phyloP scores from a whole-genome alignment of 2,329 filamentous ascomycete species.

The Alternaria ethzedia region DNA sequence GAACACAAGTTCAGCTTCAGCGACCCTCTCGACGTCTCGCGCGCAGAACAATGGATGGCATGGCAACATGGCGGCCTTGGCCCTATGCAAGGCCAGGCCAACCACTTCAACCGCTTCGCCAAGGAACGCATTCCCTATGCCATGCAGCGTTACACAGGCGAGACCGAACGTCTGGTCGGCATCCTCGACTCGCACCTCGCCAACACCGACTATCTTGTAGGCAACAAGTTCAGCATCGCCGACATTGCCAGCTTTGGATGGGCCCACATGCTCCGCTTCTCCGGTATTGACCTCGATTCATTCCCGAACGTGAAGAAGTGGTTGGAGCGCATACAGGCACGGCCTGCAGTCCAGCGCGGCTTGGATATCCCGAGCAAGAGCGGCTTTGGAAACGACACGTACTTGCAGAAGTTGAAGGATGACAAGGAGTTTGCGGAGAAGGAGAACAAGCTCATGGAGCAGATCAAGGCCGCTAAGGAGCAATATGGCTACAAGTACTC shows the following conservation, averaged over 20 bases:
- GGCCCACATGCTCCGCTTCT: slow-evolving; percentile 51
- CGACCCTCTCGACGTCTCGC: slow-evolving; percentile 55
- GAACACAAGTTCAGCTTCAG: slow-evolving; percentile 56
- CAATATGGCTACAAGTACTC: slow-evolving; percentile 56
- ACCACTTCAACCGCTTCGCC: slow-evolving; percentile 51
- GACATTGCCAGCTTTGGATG: slow-evolving; percentile 56
- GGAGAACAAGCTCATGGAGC: slow-evolving; percentile 48
- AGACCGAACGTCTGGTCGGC: slow-evolving; percentile 56
- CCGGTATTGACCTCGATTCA: slow-evolving; percentile 50
- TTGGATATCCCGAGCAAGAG: slow-evolving; percentile 46
- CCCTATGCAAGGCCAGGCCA: slow-evolving; percentile 53
- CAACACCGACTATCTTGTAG: slow-evolving; percentile 52
- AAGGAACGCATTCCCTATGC: slow-evolving; percentile 54
- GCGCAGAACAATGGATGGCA: slow-evolving; percentile 67
- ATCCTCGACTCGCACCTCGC: slow-evolving; percentile 53
- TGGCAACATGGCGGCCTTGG: slow-evolving; percentile 60
- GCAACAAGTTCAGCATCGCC: slow-evolving; percentile 55
- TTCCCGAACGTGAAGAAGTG: slow-evolving; percentile 55
- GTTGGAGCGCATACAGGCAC: slow-evolving; percentile 51
- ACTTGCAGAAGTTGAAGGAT: slow-evolving; percentile 52
- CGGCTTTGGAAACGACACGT: slow-evolving; percentile 50
- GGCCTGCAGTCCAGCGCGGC: slow-evolving; percentile 53
- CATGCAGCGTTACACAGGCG: slow-evolving; percentile 55
- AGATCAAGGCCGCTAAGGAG: slow-evolving; percentile 52
- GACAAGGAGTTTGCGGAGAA: slow-evolving; percentile 58